Evolutionary conservation across 139 green algal genomes (phyloP).

Genomic region (Chlorella sp.): DNA sequence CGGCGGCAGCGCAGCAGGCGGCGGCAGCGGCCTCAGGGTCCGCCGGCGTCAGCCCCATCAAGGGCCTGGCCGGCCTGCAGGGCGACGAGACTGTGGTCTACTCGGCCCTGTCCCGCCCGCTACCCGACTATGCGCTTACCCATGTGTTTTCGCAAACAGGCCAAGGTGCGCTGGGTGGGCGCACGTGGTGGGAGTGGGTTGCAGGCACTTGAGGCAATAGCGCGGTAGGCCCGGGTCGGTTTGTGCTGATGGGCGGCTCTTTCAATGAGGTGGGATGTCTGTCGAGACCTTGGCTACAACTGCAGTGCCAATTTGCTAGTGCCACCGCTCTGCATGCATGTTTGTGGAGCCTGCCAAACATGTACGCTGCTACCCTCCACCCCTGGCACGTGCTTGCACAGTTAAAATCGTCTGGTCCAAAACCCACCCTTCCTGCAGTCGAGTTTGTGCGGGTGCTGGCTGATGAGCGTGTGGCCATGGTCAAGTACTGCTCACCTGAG

Average conservation of each 20-base stretch:
- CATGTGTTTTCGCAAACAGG: constrained; percentile 63
- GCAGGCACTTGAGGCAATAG: no score
- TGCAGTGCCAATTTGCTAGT: no score
- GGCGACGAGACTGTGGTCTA: constrained; percentile 51
- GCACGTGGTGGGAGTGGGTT: background rate
- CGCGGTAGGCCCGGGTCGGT: no score
- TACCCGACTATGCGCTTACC: constrained; percentile 63
- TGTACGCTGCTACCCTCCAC: no score
- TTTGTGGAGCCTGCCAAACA: no score
- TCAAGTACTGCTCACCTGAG: constrained; percentile 54
- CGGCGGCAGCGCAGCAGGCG: background rate
- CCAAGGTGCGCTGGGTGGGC: background rate
- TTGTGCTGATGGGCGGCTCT: no score
- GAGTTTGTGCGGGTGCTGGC: constrained; percentile 53
- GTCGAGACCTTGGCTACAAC: no score
- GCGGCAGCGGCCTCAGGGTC: background rate
- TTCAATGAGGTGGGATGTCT: no score
- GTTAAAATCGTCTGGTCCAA: background rate
- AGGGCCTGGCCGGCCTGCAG: background rate
- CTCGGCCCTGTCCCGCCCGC: constrained; percentile 54
- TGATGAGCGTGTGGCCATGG: constrained; percentile 56
- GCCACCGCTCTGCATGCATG: no score
- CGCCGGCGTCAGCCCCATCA: constrained; percentile 29
- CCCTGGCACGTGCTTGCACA: no score
- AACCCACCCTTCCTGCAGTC: constrained; percentile 22